These are phyloP conservation scores for Aleurites moluccanus DNA, from an alignment of 441 rosid species.

Conservation along the genomic window DNA sequence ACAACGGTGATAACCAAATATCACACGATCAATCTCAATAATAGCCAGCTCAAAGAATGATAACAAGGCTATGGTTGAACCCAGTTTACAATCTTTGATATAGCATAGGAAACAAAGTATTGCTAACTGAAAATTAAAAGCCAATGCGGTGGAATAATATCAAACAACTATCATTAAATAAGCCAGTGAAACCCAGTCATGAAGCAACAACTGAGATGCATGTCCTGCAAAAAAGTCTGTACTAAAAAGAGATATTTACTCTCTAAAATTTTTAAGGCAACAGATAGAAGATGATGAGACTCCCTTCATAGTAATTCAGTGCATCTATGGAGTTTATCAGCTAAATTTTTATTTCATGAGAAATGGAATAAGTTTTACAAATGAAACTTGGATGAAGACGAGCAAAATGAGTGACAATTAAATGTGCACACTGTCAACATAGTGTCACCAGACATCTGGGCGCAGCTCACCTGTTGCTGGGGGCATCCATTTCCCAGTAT, in stretches of 20 bases:
- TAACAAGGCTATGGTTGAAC: neutral
- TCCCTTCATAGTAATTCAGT: neutral
- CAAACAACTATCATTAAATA: neutral
- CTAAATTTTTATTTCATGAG: slow-evolving; percentile 22
- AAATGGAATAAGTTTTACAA: slow-evolving; percentile 10
- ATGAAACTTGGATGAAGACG: slow-evolving; percentile 26
- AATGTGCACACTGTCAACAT: slow-evolving; percentile 6
- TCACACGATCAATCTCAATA: neutral
- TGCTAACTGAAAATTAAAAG: neutral
- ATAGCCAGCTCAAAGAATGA: neutral
- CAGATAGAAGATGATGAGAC: neutral
- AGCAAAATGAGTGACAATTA: slow-evolving; percentile 4
- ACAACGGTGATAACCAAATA: neutral
- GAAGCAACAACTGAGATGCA: neutral
- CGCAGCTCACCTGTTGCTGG: slow-evolving; percentile 97
- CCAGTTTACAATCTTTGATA: too few relatives aligned
- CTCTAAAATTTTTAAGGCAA: slow-evolving; percentile 1
- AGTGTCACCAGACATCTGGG: slow-evolving; percentile 91
- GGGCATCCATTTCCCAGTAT: slow-evolving; percentile 98
- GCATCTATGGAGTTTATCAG: slow-evolving; percentile 2
- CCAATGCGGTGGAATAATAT: neutral
- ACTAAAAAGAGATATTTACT: neutral
- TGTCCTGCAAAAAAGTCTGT: neutral
- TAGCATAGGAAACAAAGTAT: neutral
- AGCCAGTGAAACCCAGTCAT: neutral